Percentiles rank a stretch among this genome's conserved stretches.
phyloP scores from a whole-genome alignment of 2,329 filamentous ascomycete genomes.

The Xylaria digitata region DNA sequence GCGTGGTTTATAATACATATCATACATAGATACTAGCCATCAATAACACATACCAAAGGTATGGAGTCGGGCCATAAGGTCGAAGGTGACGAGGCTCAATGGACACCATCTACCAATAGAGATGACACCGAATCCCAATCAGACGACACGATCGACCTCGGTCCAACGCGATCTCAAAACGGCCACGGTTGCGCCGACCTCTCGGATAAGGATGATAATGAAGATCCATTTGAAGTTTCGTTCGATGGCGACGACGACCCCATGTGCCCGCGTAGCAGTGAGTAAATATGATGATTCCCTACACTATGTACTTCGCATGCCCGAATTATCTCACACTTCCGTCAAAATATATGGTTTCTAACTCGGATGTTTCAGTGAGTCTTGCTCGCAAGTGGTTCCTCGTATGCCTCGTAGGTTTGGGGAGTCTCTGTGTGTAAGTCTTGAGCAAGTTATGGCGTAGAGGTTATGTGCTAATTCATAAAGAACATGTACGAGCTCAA shows the following conservation, averaged over 20 bases:
- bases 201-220: conserved; percentile 34
- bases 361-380: conserved; percentile 53
- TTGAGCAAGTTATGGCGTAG: too few species aligned
- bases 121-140: conserved; percentile 21
- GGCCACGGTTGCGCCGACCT: conserved; percentile 44
- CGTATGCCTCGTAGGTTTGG: conserved; percentile 76
- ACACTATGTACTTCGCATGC: neutral
- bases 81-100: conserved; percentile 17
- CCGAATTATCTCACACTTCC: neutral
- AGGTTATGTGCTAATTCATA: neutral
- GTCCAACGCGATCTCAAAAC: conserved; percentile 42
- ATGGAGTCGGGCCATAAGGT: conserved; percentile 23
- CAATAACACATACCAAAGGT: neutral
- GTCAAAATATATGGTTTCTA: conserved; percentile 2
- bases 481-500: conserved; percentile 86
- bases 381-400: conserved; percentile 81
- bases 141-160: conserved; percentile 20
- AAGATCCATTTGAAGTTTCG: conserved; percentile 72
- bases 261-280: conserved; percentile 71
- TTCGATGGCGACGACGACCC: conserved; percentile 83
- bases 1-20: neutral
- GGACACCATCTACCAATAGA: conserved; percentile 1
- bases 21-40: neutral
- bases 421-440: conserved; percentile 87
- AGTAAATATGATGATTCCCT: conserved; percentile 50